phyloP scores from a whole-genome alignment of 2,329 filamentous ascomycete species.

The Thyridium curvatum region DNA sequence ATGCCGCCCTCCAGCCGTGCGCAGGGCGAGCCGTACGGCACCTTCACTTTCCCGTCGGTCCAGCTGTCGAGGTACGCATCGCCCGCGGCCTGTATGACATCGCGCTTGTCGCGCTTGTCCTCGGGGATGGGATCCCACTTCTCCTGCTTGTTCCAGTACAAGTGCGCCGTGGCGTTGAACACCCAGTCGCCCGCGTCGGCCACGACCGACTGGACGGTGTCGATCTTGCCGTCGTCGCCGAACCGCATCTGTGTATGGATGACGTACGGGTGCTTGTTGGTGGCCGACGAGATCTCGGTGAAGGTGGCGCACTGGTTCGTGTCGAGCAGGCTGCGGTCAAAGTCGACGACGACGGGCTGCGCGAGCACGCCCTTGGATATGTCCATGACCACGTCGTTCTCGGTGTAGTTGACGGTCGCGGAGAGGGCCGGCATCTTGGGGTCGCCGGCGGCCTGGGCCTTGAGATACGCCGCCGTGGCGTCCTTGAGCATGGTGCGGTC shows the following conservation, averaged over 20 bases:
- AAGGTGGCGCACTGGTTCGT: constrained; percentile 13
- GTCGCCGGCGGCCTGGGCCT: constrained; percentile 10
- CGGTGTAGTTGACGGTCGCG: constrained; percentile 10
- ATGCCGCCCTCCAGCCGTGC: constrained; percentile 9
- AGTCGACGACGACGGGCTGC: constrained; percentile 12
- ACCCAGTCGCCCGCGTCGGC: constrained; percentile 9
- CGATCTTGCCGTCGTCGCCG: constrained; percentile 6
- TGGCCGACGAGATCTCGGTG: constrained; percentile 10
- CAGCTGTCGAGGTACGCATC: constrained; percentile 10
- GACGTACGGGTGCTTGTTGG: constrained; percentile 11
- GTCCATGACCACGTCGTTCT: constrained; percentile 13
- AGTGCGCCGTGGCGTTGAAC: constrained; percentile 8
- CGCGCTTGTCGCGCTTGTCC: constrained; percentile 10
- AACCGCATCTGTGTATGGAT: constrained; percentile 9
- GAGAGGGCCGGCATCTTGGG: constrained; percentile 6
- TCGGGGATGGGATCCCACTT: constrained; percentile 8
- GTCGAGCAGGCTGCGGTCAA: constrained; percentile 14
- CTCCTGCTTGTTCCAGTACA: constrained; percentile 6
- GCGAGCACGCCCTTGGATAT: constrained; percentile 13
- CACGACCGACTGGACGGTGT: constrained; percentile 6
- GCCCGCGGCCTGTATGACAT: constrained; percentile 7
- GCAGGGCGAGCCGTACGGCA: constrained; percentile 7
- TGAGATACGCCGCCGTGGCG: constrained; percentile 12
- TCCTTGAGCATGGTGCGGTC: constrained; percentile 11
- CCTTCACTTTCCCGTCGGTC: constrained; percentile 5